Percentiles rank a stretch among this genome's conserved stretches.
These are phyloP conservation scores for Aspergillus ostianus DNA, from an alignment of 495 filamentous ascomycete genomes.

Conservation along the genomic window DNA sequence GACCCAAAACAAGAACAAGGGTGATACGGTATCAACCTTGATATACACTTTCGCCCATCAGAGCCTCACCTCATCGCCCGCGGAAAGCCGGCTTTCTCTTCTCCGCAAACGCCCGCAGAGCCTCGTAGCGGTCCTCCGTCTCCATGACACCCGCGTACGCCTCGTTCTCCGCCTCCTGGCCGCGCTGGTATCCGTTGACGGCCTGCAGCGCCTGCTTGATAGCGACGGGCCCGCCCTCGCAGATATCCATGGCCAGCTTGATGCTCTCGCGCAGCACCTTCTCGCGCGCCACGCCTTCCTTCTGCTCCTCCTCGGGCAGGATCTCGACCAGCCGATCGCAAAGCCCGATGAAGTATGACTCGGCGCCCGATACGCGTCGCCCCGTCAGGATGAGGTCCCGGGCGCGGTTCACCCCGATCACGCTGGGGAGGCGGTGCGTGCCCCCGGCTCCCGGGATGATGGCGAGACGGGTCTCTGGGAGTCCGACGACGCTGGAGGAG, in stretches of 20 bases:
- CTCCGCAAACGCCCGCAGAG: slow-evolving; percentile 80
- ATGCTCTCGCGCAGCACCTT: slow-evolving; percentile 71
- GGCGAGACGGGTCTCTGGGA: slow-evolving; percentile 87
- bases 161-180: slow-evolving; percentile 67
- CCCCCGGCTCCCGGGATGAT: slow-evolving; percentile 96
- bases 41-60: background rate
- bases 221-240: slow-evolving; percentile 81
- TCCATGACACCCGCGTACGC: slow-evolving; percentile 77
- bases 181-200: slow-evolving; percentile 56
- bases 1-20: background rate
- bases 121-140: slow-evolving; percentile 84
- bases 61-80: slow-evolving; percentile 42
- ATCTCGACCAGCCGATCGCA: slow-evolving; percentile 81
- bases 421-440: slow-evolving; percentile 73
- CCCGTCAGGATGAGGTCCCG: slow-evolving; percentile 86
- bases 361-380: slow-evolving; percentile 68
- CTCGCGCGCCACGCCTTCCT: slow-evolving; percentile 55
- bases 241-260: slow-evolving; percentile 75
- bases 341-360: slow-evolving; percentile 82
- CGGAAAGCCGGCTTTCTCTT: slow-evolving; percentile 86
- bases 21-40: background rate
- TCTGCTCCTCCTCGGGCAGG: slow-evolving; percentile 52
- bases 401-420: slow-evolving; percentile 74
- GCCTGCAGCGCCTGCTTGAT: slow-evolving; percentile 70
- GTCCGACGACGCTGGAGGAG: slow-evolving; percentile 67